Evolutionary conservation across 2,329 filamentous ascomycete genomes (phyloP), one percentile per base, ranked within the genome.

Genomic region (Colletotrichum salicis): DNA sequence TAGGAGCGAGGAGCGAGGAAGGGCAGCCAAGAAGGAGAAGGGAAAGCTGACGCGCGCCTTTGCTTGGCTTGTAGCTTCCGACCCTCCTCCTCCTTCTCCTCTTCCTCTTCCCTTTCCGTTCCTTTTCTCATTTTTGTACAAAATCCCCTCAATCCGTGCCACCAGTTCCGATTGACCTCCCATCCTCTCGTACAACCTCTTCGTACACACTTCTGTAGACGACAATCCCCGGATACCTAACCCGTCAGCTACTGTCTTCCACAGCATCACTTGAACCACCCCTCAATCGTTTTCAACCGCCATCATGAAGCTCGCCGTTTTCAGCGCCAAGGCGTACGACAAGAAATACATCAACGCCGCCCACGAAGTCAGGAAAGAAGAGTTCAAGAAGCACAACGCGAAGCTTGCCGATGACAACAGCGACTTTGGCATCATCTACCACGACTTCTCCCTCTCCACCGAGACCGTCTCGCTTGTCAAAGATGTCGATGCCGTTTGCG

Each of bases 271-370:
- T 12, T 24, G 13, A 13, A 6, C 55, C 45, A 56, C 27, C 35
- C 22, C 19, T 54, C n/a, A 33, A 45, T 64, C 31, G 11, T 27
- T 6, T 29, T n/a, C 15, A 27, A 35, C 13, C 33, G 57, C 57
- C 65, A n/a, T 24, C 60, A 88, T 90, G 86, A 89, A 88, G 79
- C 82, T 92, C 77, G 86, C 88, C 74, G 85, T 92, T 72, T 93
- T 92, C 81, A 91, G 88, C 81, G 82, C 89, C 67, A 91, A 92
- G 80, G 83, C 88, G 60, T 91, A 91, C 80, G 90, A 92, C 82
- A 86, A 85, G 75, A 81, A 83, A 71, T 90, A 86, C 79, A 82
- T 92, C 52, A 80, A 83, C 51, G 80, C 82, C 51, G 84, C 84
- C 41, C 41, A 70, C 48, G 70, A 72, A 29, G 65, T 56, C 22